Percentiles rank a stretch among this genome's conserved stretches.
These are phyloP conservation scores for Skeletonema grethae DNA, from an alignment of 108 stramenopile genomes.

Conservation along the genomic window DNA sequence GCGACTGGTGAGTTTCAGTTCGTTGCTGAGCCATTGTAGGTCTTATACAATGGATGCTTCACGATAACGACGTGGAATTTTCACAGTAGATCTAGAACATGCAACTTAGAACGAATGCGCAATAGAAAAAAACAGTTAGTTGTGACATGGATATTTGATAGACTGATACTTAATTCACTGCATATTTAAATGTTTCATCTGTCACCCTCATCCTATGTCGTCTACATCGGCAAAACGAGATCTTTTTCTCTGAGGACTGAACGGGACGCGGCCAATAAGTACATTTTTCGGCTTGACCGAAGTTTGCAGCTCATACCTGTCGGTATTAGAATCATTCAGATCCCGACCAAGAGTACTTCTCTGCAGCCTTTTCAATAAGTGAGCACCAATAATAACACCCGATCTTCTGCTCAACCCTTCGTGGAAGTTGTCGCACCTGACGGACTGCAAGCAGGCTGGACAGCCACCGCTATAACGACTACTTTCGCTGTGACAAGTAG, in stretches of 20 bases:
- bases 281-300: constrained; percentile 29
- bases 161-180: background rate
- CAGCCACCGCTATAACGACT: constrained; percentile 75
- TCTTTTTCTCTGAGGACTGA: constrained; percentile 23
- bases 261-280: constrained; percentile 42
- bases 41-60: no score
- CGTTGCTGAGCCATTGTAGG: no score
- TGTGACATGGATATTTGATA: background rate
- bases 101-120: no score
- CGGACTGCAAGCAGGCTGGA: constrained; percentile 75
- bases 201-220: constrained; percentile 12
- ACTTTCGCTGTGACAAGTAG: constrained; percentile 47
- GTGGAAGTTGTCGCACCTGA: constrained; percentile 83
- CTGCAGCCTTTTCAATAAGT: constrained; percentile 58
- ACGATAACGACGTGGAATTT: background rate
- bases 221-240: constrained; percentile 44
- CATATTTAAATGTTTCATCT: background rate
- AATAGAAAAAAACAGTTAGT: background rate
- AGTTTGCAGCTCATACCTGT: constrained; percentile 7
- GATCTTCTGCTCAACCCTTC: constrained; percentile 48
- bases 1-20: background rate
- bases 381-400: constrained; percentile 58
- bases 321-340: background rate
- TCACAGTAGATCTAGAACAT: background rate
- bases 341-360: constrained; percentile 44